A percentile compares a stretch with the other conserved stretches of the same genome.
Evolutionary conservation across 176 grass and related monocot genomes (phyloP).

Genomic region (Oryza glaberrima): DNA sequence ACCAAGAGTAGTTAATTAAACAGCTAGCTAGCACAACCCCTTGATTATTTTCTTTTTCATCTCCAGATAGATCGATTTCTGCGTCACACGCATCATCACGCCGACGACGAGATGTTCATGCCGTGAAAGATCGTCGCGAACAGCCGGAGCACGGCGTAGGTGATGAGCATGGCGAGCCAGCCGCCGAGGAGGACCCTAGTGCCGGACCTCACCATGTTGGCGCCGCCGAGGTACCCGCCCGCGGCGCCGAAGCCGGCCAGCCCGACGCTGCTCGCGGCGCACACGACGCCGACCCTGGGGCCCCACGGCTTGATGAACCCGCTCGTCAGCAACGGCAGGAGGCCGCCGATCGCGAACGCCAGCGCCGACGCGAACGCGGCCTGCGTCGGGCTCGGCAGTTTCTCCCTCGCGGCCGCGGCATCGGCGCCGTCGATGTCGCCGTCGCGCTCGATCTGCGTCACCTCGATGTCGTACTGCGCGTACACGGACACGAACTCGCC

Average conservation of each 20-base stretch:
- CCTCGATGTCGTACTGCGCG: conserved; percentile 89
- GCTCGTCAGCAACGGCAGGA: conserved; percentile 71
- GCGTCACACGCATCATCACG: not conserved
- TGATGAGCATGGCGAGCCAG: conserved; percentile 85
- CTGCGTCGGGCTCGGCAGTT: conserved; percentile 63
- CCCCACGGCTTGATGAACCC: conserved; percentile 47
- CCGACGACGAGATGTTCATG: conserved; percentile 46
- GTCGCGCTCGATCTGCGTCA: conserved; percentile 46
- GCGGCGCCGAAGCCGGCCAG: conserved; percentile 65
- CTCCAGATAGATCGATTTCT: not conserved
- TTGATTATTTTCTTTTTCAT: not conserved
- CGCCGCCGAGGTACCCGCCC: conserved; percentile 71
- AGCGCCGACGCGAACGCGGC: conserved; percentile 80
- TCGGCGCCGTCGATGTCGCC: not conserved
- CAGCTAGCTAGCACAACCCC: not conserved
- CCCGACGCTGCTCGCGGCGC: conserved; percentile 56
- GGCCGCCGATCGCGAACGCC: conserved; percentile 70
- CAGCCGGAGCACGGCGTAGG: conserved; percentile 70
- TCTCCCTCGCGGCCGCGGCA: conserved; percentile 11
- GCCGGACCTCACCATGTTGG: conserved; percentile 44
- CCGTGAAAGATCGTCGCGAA: conserved; percentile 60
- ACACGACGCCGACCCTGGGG: conserved; percentile 56
- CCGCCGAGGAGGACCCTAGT: conserved; percentile 76
- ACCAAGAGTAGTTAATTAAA: not conserved
- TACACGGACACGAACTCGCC: conserved; percentile 95